Conservation (phyloP, 768 basidiomycete species). For the Lactarius evosmus region DNA sequence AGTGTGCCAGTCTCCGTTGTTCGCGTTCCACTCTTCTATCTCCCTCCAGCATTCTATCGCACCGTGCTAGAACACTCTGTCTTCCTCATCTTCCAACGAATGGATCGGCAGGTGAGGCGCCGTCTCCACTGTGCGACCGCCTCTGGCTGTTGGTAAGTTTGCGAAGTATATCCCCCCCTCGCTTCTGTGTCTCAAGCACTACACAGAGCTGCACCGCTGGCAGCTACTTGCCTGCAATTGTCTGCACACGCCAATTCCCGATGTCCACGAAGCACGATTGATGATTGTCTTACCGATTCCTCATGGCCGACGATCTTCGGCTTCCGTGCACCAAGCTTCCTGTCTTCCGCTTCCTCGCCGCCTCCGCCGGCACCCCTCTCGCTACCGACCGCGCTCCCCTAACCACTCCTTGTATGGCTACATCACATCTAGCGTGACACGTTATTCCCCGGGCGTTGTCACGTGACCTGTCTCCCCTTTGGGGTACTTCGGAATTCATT, state of each 20-base stretch:
- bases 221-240: neutral
- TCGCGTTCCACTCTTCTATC: neutral
- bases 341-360: neutral
- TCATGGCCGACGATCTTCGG: neutral
- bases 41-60: neutral
- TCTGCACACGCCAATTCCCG: neutral
- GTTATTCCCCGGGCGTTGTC: neutral
- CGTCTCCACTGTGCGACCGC: neutral
- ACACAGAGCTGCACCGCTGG: slow-evolving; percentile 4
- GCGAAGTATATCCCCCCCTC: neutral
- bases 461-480: slow-evolving; percentile 3
- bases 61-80: neutral
- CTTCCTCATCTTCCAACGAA: slow-evolving; percentile 1
- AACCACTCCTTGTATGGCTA: neutral
- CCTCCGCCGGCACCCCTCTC: neutral
- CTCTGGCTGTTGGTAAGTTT: neutral
- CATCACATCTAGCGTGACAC: no score
- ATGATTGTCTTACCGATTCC: neutral
- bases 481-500: neutral
- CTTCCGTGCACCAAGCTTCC: neutral
- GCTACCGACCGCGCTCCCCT: no score
- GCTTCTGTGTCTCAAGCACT: neutral
- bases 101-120: no score
- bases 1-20: neutral
- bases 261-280: neutral